Evolutionary conservation across 805 yeast species (phyloP), one percentile per base, ranked within the genome.

Genomic region (Naumovozyma baii): DNA sequence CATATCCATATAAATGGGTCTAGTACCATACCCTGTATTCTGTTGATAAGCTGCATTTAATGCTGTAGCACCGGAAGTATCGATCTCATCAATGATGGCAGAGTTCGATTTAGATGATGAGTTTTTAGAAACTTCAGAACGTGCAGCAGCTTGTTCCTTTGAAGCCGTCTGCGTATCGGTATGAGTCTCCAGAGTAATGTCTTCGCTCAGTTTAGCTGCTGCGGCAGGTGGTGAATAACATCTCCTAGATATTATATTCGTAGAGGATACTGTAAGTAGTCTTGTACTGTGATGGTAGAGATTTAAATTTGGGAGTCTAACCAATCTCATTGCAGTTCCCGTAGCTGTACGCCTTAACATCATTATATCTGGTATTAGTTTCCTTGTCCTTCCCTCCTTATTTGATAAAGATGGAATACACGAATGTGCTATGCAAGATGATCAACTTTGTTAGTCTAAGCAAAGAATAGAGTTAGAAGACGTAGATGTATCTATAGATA

Each of bases 1-100:
- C 74, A 88, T 88, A 55, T 92, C 99, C 55, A 92, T 67, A 63
- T 92, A 92, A 46, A 92, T 92, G 8, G 99, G 98, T 51, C 96
- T 74, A 8, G 82, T 69, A 38, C 92, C 94, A 51, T 67, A 65
- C 12, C 63, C 56, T 3, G 66, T 63, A 38, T 66, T 64, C 30
- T 57, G 59, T 37, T 57, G 54, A 46, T 66, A 67, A 1, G 71
- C 70, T 47, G 59, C 62, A 17, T 57, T 63, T 25, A 64, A 45
- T 22, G 64, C 63, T 7, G 54, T 50, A 2, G 60, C 49, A 34
- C 54, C 59, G 14, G 63, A 47, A 19, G 42, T 41, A 14, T 29
- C 31, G 13, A 29, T 29, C 15, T 29, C 31, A 13, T 29, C 31
- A 13, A 29, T 29, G 15, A 47, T 41, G 32, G 47, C 57, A 8